Conservation (phyloP, 1,139 yeast species). For the Schizosaccharomyces versatilis region DNA sequence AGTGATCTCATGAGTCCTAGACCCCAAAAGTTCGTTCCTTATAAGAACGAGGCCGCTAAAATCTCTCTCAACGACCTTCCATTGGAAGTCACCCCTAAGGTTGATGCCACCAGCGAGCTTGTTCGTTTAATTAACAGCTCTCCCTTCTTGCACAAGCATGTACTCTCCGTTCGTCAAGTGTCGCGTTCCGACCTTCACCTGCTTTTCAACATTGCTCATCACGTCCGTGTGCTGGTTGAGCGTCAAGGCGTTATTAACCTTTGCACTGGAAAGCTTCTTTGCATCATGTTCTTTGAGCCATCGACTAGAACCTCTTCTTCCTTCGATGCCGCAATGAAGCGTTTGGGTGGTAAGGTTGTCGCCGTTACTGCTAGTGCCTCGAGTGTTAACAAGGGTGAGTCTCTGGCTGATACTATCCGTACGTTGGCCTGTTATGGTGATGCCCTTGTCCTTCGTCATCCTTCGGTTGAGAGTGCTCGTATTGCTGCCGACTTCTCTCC, state of each 20-base stretch:
- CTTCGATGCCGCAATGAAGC: constrained; percentile 98
- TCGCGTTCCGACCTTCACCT: constrained; percentile 74
- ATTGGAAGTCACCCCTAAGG: constrained; percentile 12
- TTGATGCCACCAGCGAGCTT: constrained; percentile 36
- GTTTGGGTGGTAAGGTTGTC: constrained; percentile 94
- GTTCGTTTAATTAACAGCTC: constrained; percentile 58
- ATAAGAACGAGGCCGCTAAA: constrained; percentile 7
- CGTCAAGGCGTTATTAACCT: constrained; percentile 86
- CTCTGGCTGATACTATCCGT: constrained; percentile 88
- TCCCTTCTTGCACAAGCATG: constrained; percentile 71
- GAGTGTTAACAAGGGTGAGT: constrained; percentile 93
- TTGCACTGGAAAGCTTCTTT: constrained; percentile 70
- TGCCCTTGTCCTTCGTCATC: constrained; percentile 93
- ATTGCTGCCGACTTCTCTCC: constrained; percentile 93
- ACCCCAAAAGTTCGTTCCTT: constrained; percentile 11
- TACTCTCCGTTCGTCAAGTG: constrained; percentile 72
- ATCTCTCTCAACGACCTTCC: constrained; percentile 8
- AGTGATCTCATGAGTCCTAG: constrained; percentile 9
- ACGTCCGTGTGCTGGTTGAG: constrained; percentile 90
- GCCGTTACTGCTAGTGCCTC: constrained; percentile 67
- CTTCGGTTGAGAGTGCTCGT: constrained; percentile 73
- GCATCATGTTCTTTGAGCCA: constrained; percentile 95
- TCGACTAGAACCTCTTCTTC: constrained; percentile 92
- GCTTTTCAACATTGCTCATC: constrained; percentile 90
- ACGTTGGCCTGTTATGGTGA: constrained; percentile 89